Conservation (phyloP, 805 yeast species). For the Scheffersomyces coipomensis region DNA sequence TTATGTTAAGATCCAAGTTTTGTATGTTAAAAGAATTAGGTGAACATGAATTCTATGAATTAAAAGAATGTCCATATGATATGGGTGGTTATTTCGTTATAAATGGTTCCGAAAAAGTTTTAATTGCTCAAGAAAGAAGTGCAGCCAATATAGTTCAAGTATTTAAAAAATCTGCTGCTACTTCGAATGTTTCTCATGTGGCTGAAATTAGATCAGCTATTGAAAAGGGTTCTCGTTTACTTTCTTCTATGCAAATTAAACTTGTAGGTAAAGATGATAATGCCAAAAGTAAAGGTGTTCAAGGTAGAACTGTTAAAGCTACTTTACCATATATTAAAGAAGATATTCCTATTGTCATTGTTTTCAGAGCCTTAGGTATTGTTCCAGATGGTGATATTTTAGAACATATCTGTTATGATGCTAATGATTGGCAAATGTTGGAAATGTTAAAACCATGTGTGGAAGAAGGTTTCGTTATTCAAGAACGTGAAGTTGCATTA, state of each 20-base stretch:
- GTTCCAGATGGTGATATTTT: conserved; percentile 99
- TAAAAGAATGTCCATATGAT: conserved; percentile 98
- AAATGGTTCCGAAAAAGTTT: conserved; percentile 96
- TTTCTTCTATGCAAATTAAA: conserved; percentile 91
- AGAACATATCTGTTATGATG: conserved; percentile 97
- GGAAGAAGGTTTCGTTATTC: conserved; percentile 97
- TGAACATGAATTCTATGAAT: conserved; percentile 90
- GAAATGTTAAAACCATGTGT: conserved; percentile 99
- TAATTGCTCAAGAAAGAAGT: conserved; percentile 97
- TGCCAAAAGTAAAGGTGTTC: conserved; percentile 42
- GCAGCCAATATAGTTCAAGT: conserved; percentile 99
- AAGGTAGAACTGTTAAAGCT: conserved; percentile 86
- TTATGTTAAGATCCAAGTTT: conserved; percentile 94
- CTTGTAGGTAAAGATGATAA: conserved; percentile 77
- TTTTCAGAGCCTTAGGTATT: conserved; percentile 95
- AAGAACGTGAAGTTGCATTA: conserved; percentile 95
- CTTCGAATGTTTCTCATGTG: conserved; percentile 91
- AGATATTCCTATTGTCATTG: conserved; percentile 95
- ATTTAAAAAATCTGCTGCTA: conserved; percentile 88
- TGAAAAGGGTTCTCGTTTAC: conserved; percentile 95
- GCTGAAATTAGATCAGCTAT: conserved; percentile 97
- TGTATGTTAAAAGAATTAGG: conserved; percentile 88
- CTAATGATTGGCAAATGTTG: conserved; percentile 98
- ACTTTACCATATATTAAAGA: conserved; percentile 95
- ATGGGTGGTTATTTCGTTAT: conserved; percentile 99